These are phyloP conservation scores for Parietaria judaica DNA, from an alignment of 306 rosid genomes.

Conservation along the genomic window DNA sequence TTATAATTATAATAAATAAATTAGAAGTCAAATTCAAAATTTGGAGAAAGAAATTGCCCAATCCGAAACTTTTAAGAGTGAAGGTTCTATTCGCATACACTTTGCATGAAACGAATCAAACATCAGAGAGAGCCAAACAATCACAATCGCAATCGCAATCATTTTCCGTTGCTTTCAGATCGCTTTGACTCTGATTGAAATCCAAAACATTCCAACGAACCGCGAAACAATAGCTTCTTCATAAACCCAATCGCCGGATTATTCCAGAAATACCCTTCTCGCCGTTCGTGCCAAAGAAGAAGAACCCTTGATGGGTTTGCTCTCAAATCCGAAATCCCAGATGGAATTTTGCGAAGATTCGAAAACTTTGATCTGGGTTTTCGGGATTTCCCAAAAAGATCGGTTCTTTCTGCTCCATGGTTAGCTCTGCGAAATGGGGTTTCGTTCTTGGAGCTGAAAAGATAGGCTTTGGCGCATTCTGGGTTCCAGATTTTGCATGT, in stretches of 20 bases:
- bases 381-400: conserved; percentile 24
- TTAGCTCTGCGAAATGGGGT: not conserved
- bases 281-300: conserved; percentile 8
- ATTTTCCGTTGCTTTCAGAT: not conserved
- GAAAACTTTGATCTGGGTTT: conserved; percentile 24
- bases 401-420: not conserved
- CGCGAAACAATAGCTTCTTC: too few species aligned
- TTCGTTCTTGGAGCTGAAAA: conserved; percentile 21
- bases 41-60: not conserved
- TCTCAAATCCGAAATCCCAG: conserved; percentile 25
- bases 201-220: not conserved
- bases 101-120: conserved; percentile 33
- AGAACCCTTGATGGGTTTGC: conserved; percentile 29
- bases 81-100: conserved; percentile 6
- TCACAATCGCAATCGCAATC: not conserved
- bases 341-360: conserved; percentile 13
- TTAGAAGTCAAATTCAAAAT: not conserved
- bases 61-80: not conserved
- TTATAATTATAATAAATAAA: not conserved
- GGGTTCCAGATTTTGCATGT: conserved; percentile 20
- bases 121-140: not conserved
- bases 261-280: conserved; percentile 23
- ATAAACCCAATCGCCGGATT: conserved; percentile 2
- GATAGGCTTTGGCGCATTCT: conserved; percentile 18
- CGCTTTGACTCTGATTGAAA: not conserved